Evolutionary conservation across 345 rosid species (phyloP).

Genomic region (Lumnitzera littorea): DNA sequence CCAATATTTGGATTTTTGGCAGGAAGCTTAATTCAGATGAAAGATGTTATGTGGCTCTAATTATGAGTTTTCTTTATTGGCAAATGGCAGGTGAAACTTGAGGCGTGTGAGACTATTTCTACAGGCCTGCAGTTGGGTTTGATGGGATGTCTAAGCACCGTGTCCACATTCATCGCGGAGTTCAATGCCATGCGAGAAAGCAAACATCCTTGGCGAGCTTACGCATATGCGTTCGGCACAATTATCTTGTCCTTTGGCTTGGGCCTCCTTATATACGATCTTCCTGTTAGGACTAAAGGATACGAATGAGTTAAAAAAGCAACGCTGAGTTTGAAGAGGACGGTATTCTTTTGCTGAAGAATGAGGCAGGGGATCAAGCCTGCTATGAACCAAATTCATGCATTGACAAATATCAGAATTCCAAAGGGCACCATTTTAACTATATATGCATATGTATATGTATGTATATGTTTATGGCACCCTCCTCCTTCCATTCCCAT

Average conservation of each 20-base stretch:
- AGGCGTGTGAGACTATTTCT: constrained; percentile 39
- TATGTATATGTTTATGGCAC: too few relatives aligned
- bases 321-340: too few relatives aligned
- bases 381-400: too few relatives aligned
- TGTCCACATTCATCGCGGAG: constrained; percentile 86
- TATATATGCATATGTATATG: too few relatives aligned
- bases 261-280: constrained; percentile 47
- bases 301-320: constrained; percentile 2
- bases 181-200: constrained; percentile 83
- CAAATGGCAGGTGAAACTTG: constrained; percentile 39
- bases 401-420: too few relatives aligned
- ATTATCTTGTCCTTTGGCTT: constrained; percentile 34
- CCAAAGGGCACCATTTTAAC: too few relatives aligned
- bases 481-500: too few relatives aligned
- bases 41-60: too few relatives aligned
- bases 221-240: constrained; percentile 48
- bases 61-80: background rate
- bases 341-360: too few relatives aligned
- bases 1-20: too few relatives aligned
- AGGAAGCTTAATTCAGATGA: too few relatives aligned
- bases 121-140: constrained; percentile 67
- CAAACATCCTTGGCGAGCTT: constrained; percentile 63
- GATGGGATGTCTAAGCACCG: constrained; percentile 80
- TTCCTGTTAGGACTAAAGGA: constrained; percentile 52
- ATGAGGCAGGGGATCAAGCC: too few relatives aligned